Evolutionary conservation across 2,329 filamentous ascomycete genomes (phyloP).

Genomic region (Seiridium cupressi): DNA sequence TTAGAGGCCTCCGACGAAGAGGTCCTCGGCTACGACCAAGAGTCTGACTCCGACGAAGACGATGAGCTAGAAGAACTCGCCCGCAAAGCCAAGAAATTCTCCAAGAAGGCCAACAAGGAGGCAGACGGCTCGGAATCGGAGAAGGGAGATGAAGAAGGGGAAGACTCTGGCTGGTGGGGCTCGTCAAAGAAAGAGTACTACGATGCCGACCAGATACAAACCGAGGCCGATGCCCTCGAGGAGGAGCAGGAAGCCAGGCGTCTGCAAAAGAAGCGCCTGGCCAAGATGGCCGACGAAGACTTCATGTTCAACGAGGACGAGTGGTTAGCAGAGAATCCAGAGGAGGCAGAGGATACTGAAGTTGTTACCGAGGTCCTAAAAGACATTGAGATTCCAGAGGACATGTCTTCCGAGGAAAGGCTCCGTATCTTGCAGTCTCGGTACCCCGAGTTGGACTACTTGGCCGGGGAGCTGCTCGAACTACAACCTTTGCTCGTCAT

Average conservation of each 20-base stretch:
- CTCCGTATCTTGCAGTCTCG: conserved; percentile 72
- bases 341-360: conserved; percentile 41
- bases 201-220: conserved; percentile 67
- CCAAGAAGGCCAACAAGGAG: conserved; percentile 23
- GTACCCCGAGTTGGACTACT: conserved; percentile 89
- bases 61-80: conserved; percentile 50
- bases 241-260: conserved; percentile 89
- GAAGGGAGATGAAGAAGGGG: conserved; percentile 48
- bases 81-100: conserved; percentile 19
- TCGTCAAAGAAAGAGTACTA: conserved; percentile 89
- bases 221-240: conserved; percentile 65
- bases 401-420: conserved; percentile 74
- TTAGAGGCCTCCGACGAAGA: conserved; percentile 64
- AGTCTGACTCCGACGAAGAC: conserved; percentile 34
- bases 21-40: conserved; percentile 49
- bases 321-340: conserved; percentile 65
- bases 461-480: conserved; percentile 76
- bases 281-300: conserved; percentile 86
- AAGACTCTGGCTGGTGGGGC: conserved; percentile 76
- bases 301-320: conserved; percentile 91
- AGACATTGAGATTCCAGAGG: conserved; percentile 75
- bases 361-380: conserved; percentile 86
- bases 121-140: conserved; percentile 39
- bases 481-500: conserved; percentile 65
- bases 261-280: conserved; percentile 85